Base-by-base conservation (phyloP, 331 rosid genomes). In the Erythrophleum ivorense region DNA sequence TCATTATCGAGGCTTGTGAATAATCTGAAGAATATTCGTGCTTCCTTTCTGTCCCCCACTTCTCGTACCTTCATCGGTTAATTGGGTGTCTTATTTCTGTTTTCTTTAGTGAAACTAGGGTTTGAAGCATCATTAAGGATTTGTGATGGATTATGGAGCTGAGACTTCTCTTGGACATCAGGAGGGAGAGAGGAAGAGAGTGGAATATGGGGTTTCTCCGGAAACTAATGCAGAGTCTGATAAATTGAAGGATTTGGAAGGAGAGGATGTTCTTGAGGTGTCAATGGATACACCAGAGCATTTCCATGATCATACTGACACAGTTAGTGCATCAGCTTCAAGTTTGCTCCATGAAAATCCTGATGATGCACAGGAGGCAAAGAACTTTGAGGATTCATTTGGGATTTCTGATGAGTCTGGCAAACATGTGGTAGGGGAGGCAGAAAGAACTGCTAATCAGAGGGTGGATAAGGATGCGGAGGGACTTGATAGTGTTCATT, bases 81-180 rank as follows among this genome's bases (percentile, higher is more conserved):
- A 58, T 60, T 77, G 73, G 54, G 55, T 79, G 76, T 71, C 68
- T 34, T 70, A 75, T 24, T 24, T 41, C 62, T 19, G 6, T 65
- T 7, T 48, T 72, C 82, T 82, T 66, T 77, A 6, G 71, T 81
- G 85, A 89, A 78, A 87, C 75, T 87, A 95, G 97, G 93, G 86
- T 77, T 86, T 73, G 77, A 67, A 83, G 79, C 63, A 49, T 57
- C 78, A 45, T 76, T 68, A 81, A 49, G 74, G 75, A 78, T 60
- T 89, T 80, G 73, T 75, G 53, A 91, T 92, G 97, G 97, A 92
- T 73, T 81, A 86, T 84, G 89, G 85, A 80, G 88, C 69, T 71
- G 89, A 70, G 69, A 58, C 72, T 84, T 74, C 81, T 50, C 78
- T 68, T 71, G 90, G 82, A 63, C 77, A 81, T 80, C 77, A 80